Percentiles rank a stretch among this genome's conserved stretches.
Conservation (phyloP, 192 early-diverging fungal species). For the Coemansia sp. region DNA sequence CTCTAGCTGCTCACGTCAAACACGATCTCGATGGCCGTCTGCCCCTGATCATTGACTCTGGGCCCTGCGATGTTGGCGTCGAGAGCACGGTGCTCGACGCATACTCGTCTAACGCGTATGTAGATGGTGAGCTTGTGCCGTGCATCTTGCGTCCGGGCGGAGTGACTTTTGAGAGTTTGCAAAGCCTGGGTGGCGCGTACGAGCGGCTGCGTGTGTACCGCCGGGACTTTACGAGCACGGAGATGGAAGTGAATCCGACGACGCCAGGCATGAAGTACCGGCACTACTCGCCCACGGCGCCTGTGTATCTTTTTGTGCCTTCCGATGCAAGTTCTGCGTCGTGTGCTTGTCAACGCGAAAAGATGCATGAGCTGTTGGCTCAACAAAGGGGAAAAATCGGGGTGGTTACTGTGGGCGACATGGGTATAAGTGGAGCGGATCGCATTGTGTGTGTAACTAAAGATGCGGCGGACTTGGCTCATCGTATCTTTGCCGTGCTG, state of each 20-base stretch:
- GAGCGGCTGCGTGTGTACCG: constrained; percentile 71
- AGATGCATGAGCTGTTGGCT: constrained; percentile 20
- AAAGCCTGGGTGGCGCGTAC: constrained; percentile 57
- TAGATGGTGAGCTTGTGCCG: constrained; percentile 47
- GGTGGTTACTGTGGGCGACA: constrained; percentile 14
- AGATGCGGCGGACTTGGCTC: constrained; percentile 65
- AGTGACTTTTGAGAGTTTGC: constrained; percentile 77
- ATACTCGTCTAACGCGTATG: constrained; percentile 18
- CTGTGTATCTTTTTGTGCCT: constrained; percentile 70
- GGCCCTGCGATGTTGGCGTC: constrained; percentile 83
- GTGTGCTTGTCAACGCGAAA: not conserved
- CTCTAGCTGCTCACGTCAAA: constrained; percentile 82
- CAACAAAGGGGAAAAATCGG: constrained; percentile 6
- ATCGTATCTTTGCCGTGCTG: constrained; percentile 75
- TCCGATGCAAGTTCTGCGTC: constrained; percentile 6
- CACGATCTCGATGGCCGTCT: constrained; percentile 77
- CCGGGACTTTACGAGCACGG: constrained; percentile 68
- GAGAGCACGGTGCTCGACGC: constrained; percentile 94
- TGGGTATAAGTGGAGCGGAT: not conserved
- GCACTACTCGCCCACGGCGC: constrained; percentile 91
- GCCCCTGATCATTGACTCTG: constrained; percentile 87
- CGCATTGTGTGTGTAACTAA: constrained; percentile 26
- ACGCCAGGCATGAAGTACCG: constrained; percentile 99
- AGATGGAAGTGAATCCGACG: constrained; percentile 75
- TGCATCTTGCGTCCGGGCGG: constrained; percentile 92